Percentiles rank a stretch among this genome's conserved stretches.
Conservation (phyloP, 495 filamentous ascomycete species). For the Paragyromitra xinjiangensis region DNA sequence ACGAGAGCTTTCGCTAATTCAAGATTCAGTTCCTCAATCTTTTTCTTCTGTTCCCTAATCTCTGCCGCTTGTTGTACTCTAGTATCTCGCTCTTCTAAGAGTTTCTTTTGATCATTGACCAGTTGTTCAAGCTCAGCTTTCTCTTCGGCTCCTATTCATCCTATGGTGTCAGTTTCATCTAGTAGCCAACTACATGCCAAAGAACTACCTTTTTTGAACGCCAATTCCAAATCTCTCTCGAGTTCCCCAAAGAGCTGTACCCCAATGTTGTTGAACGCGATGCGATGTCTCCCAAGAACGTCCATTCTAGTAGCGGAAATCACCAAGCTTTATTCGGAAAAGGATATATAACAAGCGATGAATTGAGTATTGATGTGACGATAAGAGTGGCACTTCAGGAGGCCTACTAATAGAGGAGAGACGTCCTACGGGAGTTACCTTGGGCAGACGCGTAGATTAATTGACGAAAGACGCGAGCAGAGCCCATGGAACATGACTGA, state of each 20-base stretch:
- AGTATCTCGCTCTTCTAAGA: conserved; percentile 33
- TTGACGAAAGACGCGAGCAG: neutral
- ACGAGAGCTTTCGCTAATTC: conserved; percentile 33
- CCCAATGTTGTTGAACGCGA: conserved; percentile 48
- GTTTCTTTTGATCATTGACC: conserved; percentile 33
- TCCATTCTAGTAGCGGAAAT: conserved; percentile 29
- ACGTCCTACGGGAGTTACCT: neutral
- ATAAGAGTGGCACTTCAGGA: neutral
- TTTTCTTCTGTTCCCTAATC: conserved; percentile 45
- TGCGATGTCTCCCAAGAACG: conserved; percentile 43
- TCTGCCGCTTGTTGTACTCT: conserved; percentile 36
- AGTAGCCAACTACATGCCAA: neutral
- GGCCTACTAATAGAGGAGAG: neutral
- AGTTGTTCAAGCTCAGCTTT: conserved; percentile 35
- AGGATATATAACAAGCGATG: conserved; percentile 1
- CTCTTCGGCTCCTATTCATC: conserved; percentile 36
- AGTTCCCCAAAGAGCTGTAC: conserved; percentile 47
- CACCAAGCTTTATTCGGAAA: neutral
- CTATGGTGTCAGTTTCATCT: conserved; percentile 7
- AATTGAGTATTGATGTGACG: neutral
- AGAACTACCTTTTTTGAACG: conserved; percentile 27
- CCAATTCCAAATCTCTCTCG: conserved; percentile 38
- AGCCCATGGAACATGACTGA: conserved; percentile 1
- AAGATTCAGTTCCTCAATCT: conserved; percentile 26
- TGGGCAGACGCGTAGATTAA: conserved; percentile 18